Base-by-base conservation (phyloP, 139 green algal species). In the Micromonas commoda region DNA sequence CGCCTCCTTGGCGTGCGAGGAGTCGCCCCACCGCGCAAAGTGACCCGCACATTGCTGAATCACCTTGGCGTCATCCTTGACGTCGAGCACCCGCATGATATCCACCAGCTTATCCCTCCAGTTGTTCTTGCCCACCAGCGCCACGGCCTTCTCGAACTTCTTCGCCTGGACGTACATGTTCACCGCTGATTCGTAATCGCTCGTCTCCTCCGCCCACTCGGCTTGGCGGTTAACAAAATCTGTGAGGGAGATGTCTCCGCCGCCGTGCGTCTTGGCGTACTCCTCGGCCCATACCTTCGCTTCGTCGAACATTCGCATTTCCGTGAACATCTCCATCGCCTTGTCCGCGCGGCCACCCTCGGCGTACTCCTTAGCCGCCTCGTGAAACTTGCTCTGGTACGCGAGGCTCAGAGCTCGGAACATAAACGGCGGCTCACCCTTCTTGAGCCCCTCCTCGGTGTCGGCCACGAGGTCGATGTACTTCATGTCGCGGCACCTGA, bases 151-250 rank as follows among this genome's bases (percentile, higher is more conserved):
- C 37, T 93, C 90, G 69, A 86, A 89, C 71, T 90, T 86, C 69
- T 85, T 83, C 45, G 86, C 86, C 86, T 92, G 89, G 76, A 94
- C 85, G 81, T 96, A 96, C 87, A 96, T 92, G 45, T 93, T 87
- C 3, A 83, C 89, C 28, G 91, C 91, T 21, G 86, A 85, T n/a
- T 87, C 86, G 72, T 89, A 92, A 83, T 96, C 91, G 39, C 84
- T 88, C 33, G 88, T 82, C 86, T 94, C 85, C 84, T 94, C 90
- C 64, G 78, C 89, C 91, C 91, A 96, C 82, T 92, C 86, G 3
- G 91, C 91, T 84, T 96, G 91, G 51, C 81, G 79, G 64, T 86
- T 82, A 33, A 93, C 89, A 21, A 93, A 83, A 73, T 91, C 86
- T 80, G 88, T 78, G 57, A 90, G 80, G 45, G 5, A 24, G 9